Percentiles rank a stretch among this genome's conserved stretches.
Evolutionary conservation across 2,329 filamentous ascomycete species (phyloP).

Genomic region (Aspergillus spinulosporus): DNA sequence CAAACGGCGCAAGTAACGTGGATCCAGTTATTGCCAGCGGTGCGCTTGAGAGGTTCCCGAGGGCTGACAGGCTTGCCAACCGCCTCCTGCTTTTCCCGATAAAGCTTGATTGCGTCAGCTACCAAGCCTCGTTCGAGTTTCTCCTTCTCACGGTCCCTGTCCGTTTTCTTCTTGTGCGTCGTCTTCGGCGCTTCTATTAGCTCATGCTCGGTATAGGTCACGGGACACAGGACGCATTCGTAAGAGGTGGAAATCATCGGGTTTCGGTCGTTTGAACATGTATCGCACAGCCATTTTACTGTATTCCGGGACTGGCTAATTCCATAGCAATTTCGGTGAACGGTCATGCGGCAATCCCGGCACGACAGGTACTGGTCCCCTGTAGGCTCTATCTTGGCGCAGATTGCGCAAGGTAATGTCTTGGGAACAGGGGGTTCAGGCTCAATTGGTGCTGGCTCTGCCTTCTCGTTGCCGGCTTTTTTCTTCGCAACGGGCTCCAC

Average conservation of each 20-base stretch:
- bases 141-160: conserved; percentile 88
- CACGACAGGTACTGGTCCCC: conserved; percentile 76
- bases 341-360: conserved; percentile 83
- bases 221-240: conserved; percentile 87
- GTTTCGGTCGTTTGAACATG: conserved; percentile 90
- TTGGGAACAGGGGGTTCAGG: conserved; percentile 79
- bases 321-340: conserved; percentile 93
- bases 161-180: conserved; percentile 83
- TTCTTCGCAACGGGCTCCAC: conserved; percentile 60
- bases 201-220: conserved; percentile 77
- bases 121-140: conserved; percentile 81
- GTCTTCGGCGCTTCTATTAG: conserved; percentile 79
- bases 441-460: conserved; percentile 61
- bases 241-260: conserved; percentile 92
- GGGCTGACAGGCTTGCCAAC: conserved; percentile 80
- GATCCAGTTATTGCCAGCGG: conserved; percentile 96
- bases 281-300: conserved; percentile 91
- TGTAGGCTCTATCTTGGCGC: conserved; percentile 69
- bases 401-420: conserved; percentile 81
- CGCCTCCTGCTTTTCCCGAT: conserved; percentile 78
- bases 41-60: conserved; percentile 88
- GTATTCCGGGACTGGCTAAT: conserved; percentile 67
- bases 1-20: conserved; percentile 92
- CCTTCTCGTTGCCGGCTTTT: conserved; percentile 60
- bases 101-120: conserved; percentile 74